Evolutionary conservation across 1,284 basidiomycete species (phyloP).

Genomic region (Dichomitus squalens): DNA sequence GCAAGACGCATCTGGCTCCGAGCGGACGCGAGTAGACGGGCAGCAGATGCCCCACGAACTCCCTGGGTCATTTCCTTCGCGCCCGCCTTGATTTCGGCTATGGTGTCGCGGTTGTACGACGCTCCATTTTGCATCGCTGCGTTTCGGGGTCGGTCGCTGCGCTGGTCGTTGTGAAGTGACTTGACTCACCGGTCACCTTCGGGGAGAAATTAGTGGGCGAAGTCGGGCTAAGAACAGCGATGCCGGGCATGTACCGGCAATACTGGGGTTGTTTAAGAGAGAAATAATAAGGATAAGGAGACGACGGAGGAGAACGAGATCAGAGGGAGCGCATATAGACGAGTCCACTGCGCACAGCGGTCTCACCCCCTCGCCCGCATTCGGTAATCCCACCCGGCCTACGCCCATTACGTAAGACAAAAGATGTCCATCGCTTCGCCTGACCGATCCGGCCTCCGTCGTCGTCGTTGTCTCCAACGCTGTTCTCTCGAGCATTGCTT

Average conservation of each 20-base stretch:
- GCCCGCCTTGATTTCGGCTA: slow-evolving; percentile 64
- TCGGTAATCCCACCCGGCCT: background rate
- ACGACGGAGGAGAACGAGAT: slow-evolving; percentile 11
- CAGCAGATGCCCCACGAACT: slow-evolving; percentile 55
- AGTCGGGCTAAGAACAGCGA: slow-evolving; percentile 35
- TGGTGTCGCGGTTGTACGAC: slow-evolving; percentile 37
- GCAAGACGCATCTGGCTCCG: slow-evolving; percentile 54
- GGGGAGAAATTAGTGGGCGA: slow-evolving; percentile 27
- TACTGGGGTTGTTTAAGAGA: background rate
- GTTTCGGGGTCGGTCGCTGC: slow-evolving; percentile 5
- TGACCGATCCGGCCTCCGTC: too few species aligned
- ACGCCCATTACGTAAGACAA: background rate
- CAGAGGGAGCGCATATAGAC: slow-evolving; percentile 7
- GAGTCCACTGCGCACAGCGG: background rate
- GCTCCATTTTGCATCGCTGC: slow-evolving; percentile 39
- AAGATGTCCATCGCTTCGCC: background rate
- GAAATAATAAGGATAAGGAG: slow-evolving; percentile 29
- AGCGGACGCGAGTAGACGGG: slow-evolving; percentile 61
- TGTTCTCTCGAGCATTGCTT: too few species aligned
- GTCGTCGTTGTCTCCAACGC: too few species aligned
- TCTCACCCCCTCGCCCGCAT: background rate
- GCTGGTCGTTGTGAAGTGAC: background rate
- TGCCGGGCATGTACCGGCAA: slow-evolving; percentile 36
- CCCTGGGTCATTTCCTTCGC: slow-evolving; percentile 59
- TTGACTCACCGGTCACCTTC: slow-evolving; percentile 30